Base-by-base conservation (phyloP, 2,329 filamentous ascomycete species). In the Blastomyces silverae region DNA sequence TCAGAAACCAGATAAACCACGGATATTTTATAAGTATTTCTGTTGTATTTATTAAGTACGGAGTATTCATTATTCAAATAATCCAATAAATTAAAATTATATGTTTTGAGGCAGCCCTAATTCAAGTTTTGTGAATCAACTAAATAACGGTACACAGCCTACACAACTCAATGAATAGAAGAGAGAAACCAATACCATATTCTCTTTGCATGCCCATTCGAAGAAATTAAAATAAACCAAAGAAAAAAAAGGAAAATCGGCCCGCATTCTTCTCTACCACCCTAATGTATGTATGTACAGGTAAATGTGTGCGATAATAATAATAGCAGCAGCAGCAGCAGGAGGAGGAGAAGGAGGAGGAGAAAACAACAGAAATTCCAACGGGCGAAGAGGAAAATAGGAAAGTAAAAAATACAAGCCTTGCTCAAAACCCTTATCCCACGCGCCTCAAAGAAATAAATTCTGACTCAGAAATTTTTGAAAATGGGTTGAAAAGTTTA, bases 401-500 rank as follows among this genome's bases (percentile, higher is more conserved):
- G 11, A 37, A 48, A 61, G 11, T 20, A 25, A 8, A 42, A 25
- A 59, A 17, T 44, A 42, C 53, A n/a, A 39, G 53, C 53, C 17
- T 55, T 59, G n/a, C 20, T 48, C 25, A 42, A 42, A 37, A 48
- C 34, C 58, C 25, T 53, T 50, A 61, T 50, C 44, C 44, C 42
- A 50, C 58, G 20, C 17, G 42, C 42, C 44, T n/a, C n/a, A 50
- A 61, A 10, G 57, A 50, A 50, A 48, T n/a, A 56, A 31, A 22
- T 10, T 56, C 11, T 34, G 53, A 56, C 53, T n/a, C 17, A 6
- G 31, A 56, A 56, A 22, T 3, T 22, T 56, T 56, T 34, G 53
- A 37, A n/a, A 56, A 56, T 37, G 13, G 3, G 31, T 34, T n/a
- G n/a, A 22, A n/a, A 34, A 28, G n/a, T 28, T 53, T 13, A 28